A percentile compares a stretch with the other conserved stretches of the same genome.
Evolutionary conservation across 208 protist genomes (phyloP).

Genomic region (Trypanosoma scelopori): DNA sequence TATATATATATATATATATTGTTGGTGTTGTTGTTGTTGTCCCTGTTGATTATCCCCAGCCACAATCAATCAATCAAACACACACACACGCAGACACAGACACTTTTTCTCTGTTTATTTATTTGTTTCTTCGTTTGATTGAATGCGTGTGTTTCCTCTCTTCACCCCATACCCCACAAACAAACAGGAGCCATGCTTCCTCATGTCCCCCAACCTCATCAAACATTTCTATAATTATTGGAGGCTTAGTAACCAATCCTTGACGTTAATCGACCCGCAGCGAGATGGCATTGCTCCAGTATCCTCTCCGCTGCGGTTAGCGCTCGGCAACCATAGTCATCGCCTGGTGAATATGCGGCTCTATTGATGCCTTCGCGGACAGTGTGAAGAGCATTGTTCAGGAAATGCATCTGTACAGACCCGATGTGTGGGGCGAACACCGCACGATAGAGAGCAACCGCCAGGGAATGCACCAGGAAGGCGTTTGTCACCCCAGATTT

Average conservation of each 20-base stretch:
- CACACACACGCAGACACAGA: too few relatives aligned
- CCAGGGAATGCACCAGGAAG: slow-evolving; percentile 64
- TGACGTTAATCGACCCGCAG: slow-evolving; percentile 13
- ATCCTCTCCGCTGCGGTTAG: slow-evolving; percentile 22
- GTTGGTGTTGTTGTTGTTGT: too few relatives aligned
- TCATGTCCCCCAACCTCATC: not conserved
- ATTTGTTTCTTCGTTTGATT: too few relatives aligned
- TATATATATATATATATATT: too few relatives aligned
- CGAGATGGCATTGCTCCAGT: slow-evolving; percentile 28
- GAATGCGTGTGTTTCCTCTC: too few relatives aligned
- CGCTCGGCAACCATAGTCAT: slow-evolving; percentile 19
- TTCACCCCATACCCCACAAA: not conserved
- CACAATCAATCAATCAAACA: too few relatives aligned
- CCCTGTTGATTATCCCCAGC: too few relatives aligned
- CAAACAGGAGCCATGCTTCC: not conserved
- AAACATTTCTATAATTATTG: not conserved
- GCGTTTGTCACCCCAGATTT: slow-evolving; percentile 30
- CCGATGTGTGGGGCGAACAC: slow-evolving; percentile 41
- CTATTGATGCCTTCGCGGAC: slow-evolving; percentile 31
- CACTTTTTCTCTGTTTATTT: too few relatives aligned
- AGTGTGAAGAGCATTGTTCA: slow-evolving; percentile 37
- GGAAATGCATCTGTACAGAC: slow-evolving; percentile 36
- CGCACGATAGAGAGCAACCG: slow-evolving; percentile 48
- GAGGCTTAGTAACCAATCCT: slow-evolving; percentile 21
- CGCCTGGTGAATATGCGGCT: slow-evolving; percentile 12